Base-by-base conservation (phyloP, 1,139 yeast genomes). In the Suzukiozyma palmioleophila region DNA sequence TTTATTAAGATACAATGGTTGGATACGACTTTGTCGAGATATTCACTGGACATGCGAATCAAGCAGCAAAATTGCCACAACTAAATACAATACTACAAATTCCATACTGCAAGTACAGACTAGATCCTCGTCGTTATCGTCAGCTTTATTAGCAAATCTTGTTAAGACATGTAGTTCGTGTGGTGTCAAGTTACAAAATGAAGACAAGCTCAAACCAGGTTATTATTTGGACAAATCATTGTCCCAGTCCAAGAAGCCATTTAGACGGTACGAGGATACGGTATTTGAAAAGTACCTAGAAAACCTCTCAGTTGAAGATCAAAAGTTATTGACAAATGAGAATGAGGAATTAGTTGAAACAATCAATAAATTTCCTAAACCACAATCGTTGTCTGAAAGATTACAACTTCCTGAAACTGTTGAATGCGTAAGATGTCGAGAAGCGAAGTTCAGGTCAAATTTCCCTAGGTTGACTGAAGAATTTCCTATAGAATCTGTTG, bases 361-460 rank as follows among this genome's bases (percentile, higher is more conserved):
- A 14, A 33, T 33, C 10, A 8, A 33, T 13, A 15, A 11, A 14
- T 46, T 43, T 21, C 37, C 21, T 26, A 37, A 27, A 2, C 41
- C 44, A 16, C 25, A 30, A 34, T 12, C 28, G 18, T 14, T 21
- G 12, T 11, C 15, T 8, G 38, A 22, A 10, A 21, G 32, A 8
- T 13, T 38, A 16, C 41, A 44, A 31, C 30, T 41, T 13, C 43
- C 43, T 26, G 36, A 32, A 2, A 27, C 40, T 15, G 43, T 42
- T n/a, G 57, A 55, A 38, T 83, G 90, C 54, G 56, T 69, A 32
- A 56, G 89, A 41, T 83, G 90, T 52, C 63, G 76, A 39, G 68
- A 77, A 40, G 76, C 80, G 2, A 53, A 69, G 3, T 63, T 70
- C 50, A 68, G 71, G 32, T 69, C 75, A 27, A 52, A 56, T 3